Evolutionary conservation across 2,329 filamentous ascomycete genomes (phyloP).

Genomic region (Thielaviopsis punctulata): DNA sequence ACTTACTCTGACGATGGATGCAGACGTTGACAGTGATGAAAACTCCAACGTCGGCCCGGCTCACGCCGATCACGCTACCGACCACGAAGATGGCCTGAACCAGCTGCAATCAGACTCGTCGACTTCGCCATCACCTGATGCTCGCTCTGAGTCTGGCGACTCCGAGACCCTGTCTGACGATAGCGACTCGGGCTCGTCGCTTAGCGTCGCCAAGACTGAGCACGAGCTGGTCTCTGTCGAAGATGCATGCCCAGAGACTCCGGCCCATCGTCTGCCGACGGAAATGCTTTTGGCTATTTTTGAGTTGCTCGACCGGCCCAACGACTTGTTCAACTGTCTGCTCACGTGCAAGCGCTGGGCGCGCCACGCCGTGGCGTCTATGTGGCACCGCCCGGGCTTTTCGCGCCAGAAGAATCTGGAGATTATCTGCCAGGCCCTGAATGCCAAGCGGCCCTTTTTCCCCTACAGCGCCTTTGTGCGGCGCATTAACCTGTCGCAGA

Average conservation of each 20-base stretch:
- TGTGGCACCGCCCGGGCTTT: conserved; percentile 90
- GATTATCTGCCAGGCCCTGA: conserved; percentile 64
- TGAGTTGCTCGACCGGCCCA: conserved; percentile 56
- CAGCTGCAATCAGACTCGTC: conserved; percentile 19
- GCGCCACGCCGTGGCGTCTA: conserved; percentile 72
- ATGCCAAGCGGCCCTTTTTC: conserved; percentile 60
- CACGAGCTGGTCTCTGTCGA: conserved; percentile 55
- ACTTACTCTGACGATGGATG: conserved; percentile 20
- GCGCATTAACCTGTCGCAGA: conserved; percentile 70
- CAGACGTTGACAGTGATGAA: background rate
- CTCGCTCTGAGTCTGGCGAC: conserved; percentile 67
- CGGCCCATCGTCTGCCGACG: conserved; percentile 71
- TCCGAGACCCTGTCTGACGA: conserved; percentile 80
- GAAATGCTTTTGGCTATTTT: conserved; percentile 93
- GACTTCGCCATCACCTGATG: conserved; percentile 56
- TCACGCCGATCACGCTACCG: background rate
- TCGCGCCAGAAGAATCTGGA: conserved; percentile 69
- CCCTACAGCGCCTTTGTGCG: conserved; percentile 81
- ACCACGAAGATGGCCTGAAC: conserved; percentile 6
- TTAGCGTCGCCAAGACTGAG: conserved; percentile 56
- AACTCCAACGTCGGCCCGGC: background rate
- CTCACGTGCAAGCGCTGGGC: conserved; percentile 91
- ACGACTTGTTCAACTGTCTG: conserved; percentile 76
- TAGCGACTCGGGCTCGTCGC: conserved; percentile 86
- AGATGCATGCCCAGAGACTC: conserved; percentile 52